These are phyloP conservation scores for Coemansia sp. DNA, from an alignment of 192 early-diverging fungal species.

Conservation along the genomic window DNA sequence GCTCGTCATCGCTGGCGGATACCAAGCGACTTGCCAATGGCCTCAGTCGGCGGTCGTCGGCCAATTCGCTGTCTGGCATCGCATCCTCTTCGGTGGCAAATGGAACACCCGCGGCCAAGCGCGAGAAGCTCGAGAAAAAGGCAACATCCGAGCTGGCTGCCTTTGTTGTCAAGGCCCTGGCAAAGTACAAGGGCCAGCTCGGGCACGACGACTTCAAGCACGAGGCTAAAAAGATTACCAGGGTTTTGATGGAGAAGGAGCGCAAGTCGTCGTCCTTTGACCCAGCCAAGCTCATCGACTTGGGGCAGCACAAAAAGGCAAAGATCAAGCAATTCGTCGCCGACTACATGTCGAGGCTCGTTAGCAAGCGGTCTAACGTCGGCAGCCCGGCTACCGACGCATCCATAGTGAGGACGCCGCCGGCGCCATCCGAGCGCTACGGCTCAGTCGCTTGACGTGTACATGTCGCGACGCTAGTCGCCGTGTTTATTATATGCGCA, in stretches of 20 bases:
- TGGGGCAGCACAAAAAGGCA: slow-evolving; percentile 48
- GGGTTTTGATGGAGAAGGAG: slow-evolving; percentile 59
- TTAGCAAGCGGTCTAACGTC: slow-evolving; percentile 12
- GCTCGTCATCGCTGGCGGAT: slow-evolving; percentile 1
- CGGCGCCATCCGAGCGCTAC: slow-evolving; percentile 1
- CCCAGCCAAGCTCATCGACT: slow-evolving; percentile 42
- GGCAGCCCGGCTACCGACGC: slow-evolving; percentile 2
- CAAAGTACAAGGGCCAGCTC: slow-evolving; percentile 50
- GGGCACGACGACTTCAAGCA: slow-evolving; percentile 56
- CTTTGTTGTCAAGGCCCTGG: slow-evolving; percentile 51
- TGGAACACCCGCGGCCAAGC: slow-evolving; percentile 22
- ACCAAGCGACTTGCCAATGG: slow-evolving; percentile 1
- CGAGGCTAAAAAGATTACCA: slow-evolving; percentile 57
- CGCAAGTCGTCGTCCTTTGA: slow-evolving; percentile 45
- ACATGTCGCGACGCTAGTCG: not conserved
- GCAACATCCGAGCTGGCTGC: slow-evolving; percentile 47
- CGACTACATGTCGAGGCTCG: slow-evolving; percentile 41
- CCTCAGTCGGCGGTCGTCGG: slow-evolving; percentile 13
- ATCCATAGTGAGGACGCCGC: slow-evolving; percentile 3
- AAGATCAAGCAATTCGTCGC: slow-evolving; percentile 56
- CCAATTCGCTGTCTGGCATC: not conserved
- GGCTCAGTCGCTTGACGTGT: not conserved
- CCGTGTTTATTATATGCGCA: not conserved
- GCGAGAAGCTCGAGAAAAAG: slow-evolving; percentile 47
- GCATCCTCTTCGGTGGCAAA: not conserved